Conservation (phyloP, 495 filamentous ascomycete species). For the Xylaria bambusicola region DNA sequence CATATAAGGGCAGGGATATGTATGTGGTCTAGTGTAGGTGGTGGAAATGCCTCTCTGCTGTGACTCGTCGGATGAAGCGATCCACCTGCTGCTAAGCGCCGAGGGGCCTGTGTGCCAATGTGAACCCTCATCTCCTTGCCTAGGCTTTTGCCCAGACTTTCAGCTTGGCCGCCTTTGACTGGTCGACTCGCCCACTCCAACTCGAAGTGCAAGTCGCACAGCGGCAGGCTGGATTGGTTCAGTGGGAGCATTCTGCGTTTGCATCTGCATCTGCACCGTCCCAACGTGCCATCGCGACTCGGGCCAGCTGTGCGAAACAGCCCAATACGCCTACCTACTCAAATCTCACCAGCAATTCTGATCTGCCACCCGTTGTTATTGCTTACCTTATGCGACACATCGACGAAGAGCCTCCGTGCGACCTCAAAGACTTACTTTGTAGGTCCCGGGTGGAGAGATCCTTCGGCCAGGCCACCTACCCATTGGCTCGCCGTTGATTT, state of each 20-base stretch:
- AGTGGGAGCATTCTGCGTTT: conserved; percentile 5
- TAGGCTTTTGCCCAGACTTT: conserved; percentile 17
- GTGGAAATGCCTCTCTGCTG: conserved; percentile 1
- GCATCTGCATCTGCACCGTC: conserved; percentile 15
- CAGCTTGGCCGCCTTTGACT: conserved; percentile 6
- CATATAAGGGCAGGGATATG: neutral
- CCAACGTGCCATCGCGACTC: conserved; percentile 10
- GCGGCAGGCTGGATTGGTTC: conserved; percentile 26
- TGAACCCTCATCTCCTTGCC: conserved; percentile 7
- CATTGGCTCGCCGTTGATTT: neutral
- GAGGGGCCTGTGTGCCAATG: conserved; percentile 18
- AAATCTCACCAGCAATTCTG: conserved; percentile 20
- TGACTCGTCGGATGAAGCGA: conserved; percentile 18
- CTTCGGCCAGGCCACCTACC: neutral
- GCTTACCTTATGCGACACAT: conserved; percentile 21
- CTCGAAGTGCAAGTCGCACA: conserved; percentile 25
- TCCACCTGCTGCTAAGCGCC: conserved; percentile 16
- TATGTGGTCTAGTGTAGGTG: neutral
- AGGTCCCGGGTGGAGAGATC: conserved; percentile 3
- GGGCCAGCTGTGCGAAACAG: conserved; percentile 23
- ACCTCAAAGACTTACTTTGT: conserved; percentile 25
- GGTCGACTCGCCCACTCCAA: conserved; percentile 1
- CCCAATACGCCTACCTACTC: conserved; percentile 20
- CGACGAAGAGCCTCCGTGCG: conserved; percentile 34
- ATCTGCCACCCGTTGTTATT: neutral